Percentiles rank a stretch among this genome's conserved stretches.
phyloP scores from a whole-genome alignment of 768 basidiomycete species.

The Ramaria rubella region DNA sequence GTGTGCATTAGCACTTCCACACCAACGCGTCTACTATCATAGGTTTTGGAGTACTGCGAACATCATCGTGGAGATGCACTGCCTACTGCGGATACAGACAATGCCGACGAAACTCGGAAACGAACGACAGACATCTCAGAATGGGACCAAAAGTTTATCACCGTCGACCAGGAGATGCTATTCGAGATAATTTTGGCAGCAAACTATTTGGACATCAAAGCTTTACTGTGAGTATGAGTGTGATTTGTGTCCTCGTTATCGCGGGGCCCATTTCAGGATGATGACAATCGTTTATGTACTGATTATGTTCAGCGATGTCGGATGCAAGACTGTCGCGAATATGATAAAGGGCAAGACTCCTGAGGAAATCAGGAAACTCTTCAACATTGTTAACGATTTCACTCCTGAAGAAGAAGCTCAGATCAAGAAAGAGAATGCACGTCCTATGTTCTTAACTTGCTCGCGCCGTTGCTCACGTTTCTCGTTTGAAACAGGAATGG shows the following conservation, averaged over 20 bases:
- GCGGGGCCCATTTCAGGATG: conserved; percentile 11
- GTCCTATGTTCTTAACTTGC: conserved; percentile 25
- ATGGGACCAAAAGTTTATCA: conserved; percentile 99
- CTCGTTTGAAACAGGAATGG: conserved; percentile 61
- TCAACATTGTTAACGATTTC: conserved; percentile 97
- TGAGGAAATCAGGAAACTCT: conserved; percentile 97
- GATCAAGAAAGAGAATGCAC: conserved; percentile 99
- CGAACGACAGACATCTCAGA: conserved; percentile 98
- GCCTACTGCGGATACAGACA: conserved; percentile 75
- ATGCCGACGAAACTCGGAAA: conserved; percentile 90
- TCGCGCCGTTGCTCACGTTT: background rate
- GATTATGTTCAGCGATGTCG: conserved; percentile 64
- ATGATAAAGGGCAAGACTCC: conserved; percentile 99
- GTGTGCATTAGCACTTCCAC: conserved; percentile 1
- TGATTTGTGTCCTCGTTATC: background rate
- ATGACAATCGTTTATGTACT: background rate
- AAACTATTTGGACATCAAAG: conserved; percentile 99
- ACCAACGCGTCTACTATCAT: conserved; percentile 5
- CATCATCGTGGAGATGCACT: conserved; percentile 98
- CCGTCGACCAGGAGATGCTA: conserved; percentile 99
- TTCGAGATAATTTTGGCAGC: conserved; percentile 99
- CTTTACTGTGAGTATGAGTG: conserved; percentile 67
- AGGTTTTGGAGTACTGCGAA: conserved; percentile 99
- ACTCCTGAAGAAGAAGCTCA: conserved; percentile 99
- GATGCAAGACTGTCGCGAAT: conserved; percentile 98